Conservation (phyloP, 208 protist genomes). For the Leishmania tropica region DNA sequence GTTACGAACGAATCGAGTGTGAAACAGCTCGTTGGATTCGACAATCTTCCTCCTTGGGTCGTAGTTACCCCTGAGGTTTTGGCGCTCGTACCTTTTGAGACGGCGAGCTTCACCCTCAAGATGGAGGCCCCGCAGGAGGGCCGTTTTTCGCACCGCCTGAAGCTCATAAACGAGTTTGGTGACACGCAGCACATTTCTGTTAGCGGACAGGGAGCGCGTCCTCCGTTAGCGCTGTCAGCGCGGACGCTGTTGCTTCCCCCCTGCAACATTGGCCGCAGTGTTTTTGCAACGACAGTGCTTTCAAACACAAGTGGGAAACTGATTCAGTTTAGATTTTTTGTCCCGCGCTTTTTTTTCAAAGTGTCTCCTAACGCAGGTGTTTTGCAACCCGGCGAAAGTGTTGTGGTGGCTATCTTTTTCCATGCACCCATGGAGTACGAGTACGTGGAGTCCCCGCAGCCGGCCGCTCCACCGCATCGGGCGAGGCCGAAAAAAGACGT, state of each 20-base stretch:
- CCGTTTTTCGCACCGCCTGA: constrained; percentile 31
- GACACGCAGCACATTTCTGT: constrained; percentile 26
- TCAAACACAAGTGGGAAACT: constrained; percentile 28
- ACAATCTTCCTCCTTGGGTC: constrained; percentile 26
- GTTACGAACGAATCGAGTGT: constrained; percentile 32
- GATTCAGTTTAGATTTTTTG: constrained; percentile 17
- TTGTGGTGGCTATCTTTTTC: constrained; percentile 32
- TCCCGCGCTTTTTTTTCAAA: constrained; percentile 28
- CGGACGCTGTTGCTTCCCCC: constrained; percentile 33
- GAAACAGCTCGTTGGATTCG: constrained; percentile 30
- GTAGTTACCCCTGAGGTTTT: constrained; percentile 17
- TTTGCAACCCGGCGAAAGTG: constrained; percentile 35
- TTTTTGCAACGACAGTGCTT: constrained; percentile 36
- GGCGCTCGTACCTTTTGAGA: constrained; percentile 25
- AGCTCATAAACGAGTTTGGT: constrained; percentile 34
- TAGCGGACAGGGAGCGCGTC: constrained; percentile 17
- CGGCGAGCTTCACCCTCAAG: constrained; percentile 17
- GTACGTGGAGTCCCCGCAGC: constrained; percentile 9
- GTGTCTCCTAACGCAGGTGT: constrained; percentile 33
- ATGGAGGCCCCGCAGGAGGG: constrained; percentile 31
- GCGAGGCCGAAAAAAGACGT: constrained; percentile 18
- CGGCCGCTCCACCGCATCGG: constrained; percentile 3
- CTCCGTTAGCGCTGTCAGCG: constrained; percentile 18
- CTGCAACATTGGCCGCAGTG: constrained; percentile 30
- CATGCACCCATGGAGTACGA: constrained; percentile 24